Evolutionary conservation across 805 yeast species (phyloP).

Genomic region (Sungouiozyma ichnusensis): DNA sequence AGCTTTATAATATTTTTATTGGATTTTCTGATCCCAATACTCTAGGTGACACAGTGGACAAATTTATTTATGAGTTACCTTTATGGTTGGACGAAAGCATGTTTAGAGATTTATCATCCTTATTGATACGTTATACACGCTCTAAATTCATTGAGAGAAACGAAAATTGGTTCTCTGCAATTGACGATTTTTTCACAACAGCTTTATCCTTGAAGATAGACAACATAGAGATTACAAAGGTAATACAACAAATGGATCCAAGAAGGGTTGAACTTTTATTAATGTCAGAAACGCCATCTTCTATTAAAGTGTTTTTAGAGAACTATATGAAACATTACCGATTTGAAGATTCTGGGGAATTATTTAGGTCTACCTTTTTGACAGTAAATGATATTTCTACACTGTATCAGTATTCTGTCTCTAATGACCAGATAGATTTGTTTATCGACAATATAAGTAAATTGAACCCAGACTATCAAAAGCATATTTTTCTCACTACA

Average conservation of each 20-base stretch:
- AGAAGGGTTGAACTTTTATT: slow-evolving; percentile 11
- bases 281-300: background rate
- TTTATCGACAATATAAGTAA: slow-evolving; percentile 17
- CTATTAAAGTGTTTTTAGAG: slow-evolving; percentile 14
- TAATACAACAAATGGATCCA: slow-evolving; percentile 27
- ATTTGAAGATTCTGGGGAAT: slow-evolving; percentile 18
- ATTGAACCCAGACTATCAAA: slow-evolving; percentile 4
- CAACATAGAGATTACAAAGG: slow-evolving; percentile 20
- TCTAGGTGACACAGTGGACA: slow-evolving; percentile 20
- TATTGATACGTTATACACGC: slow-evolving; percentile 28
- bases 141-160: slow-evolving; percentile 13
- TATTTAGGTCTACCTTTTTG: slow-evolving; percentile 26
- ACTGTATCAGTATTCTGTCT: slow-evolving; percentile 26
- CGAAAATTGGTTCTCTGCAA: slow-evolving; percentile 6
- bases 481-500: slow-evolving; percentile 9
- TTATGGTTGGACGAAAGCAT: slow-evolving; percentile 23
- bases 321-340: slow-evolving; percentile 19
- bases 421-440: slow-evolving; percentile 7
- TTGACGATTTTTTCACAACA: slow-evolving; percentile 16
- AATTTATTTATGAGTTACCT: slow-evolving; percentile 30
- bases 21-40: slow-evolving; percentile 1
- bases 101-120: slow-evolving; percentile 25
- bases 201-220: slow-evolving; percentile 13
- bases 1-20: slow-evolving; percentile 6
- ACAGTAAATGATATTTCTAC: slow-evolving; percentile 27